Conservation (phyloP, 2,329 filamentous ascomycete species). For the Aspergillus neotritici region DNA sequence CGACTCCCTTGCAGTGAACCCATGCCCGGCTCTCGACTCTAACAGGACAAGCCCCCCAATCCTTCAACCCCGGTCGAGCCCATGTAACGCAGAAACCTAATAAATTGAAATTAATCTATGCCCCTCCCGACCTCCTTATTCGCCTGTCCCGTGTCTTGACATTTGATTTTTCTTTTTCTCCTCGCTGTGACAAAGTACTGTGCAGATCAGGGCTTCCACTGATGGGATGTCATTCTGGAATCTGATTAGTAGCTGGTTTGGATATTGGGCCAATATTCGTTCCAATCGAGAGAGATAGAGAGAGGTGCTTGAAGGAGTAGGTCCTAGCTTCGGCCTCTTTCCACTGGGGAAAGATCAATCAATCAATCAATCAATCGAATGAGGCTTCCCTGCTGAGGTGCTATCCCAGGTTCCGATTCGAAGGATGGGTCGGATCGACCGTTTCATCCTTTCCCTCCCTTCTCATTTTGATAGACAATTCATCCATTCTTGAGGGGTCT, state of each 20-base stretch:
- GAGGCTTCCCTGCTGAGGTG: constrained; percentile 5
- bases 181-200: constrained; percentile 19
- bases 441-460: background rate
- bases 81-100: constrained; percentile 6
- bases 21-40: constrained; percentile 8
- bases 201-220: constrained; percentile 12
- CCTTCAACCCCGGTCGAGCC: constrained; percentile 9
- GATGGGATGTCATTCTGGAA: too few species aligned
- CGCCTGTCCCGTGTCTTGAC: constrained; percentile 8
- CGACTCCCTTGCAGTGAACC: constrained; percentile 5
- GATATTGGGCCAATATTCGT: too few species aligned
- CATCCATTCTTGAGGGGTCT: too few species aligned
- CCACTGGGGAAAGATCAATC: constrained; percentile 10
- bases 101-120: constrained; percentile 17
- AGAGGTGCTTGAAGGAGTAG: too few species aligned
- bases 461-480: background rate
- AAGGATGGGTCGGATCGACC: too few species aligned
- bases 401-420: constrained; percentile 1
- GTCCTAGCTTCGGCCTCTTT: background rate
- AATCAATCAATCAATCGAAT: constrained; percentile 8
- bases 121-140: constrained; percentile 8
- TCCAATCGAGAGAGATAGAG: too few species aligned
- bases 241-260: too few species aligned
- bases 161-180: background rate
- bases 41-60: constrained; percentile 13